phyloP scores from a whole-genome alignment of 2,329 filamentous ascomycete genomes.

The Metarhizium robertsii region DNA sequence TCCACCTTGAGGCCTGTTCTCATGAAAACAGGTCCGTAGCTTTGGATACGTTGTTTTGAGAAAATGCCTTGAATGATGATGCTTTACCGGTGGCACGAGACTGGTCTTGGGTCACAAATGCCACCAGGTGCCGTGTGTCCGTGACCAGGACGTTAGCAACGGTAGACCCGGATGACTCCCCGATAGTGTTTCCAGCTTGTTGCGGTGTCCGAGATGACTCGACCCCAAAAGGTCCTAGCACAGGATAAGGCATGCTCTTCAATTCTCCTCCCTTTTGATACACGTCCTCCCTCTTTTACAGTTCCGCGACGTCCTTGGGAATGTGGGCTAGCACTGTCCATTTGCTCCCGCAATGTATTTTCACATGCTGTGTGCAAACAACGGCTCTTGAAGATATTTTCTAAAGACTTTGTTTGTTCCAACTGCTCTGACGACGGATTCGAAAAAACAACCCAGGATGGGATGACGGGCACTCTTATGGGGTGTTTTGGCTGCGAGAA shows the following conservation, averaged over 20 bases:
- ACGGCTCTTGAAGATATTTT: conserved; percentile 27
- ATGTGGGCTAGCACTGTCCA: conserved; percentile 39
- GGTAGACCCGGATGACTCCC: conserved; percentile 25
- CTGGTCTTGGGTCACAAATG: conserved; percentile 19
- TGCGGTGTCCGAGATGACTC: conserved; percentile 28
- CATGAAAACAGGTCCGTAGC: conserved; percentile 23
- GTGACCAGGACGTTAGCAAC: conserved; percentile 11
- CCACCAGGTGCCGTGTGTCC: conserved; percentile 15
- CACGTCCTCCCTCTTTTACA: conserved; percentile 23
- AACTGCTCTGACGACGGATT: conserved; percentile 28
- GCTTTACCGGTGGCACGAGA: conserved; percentile 8
- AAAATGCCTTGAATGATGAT: conserved; percentile 21
- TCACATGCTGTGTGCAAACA: conserved; percentile 32
- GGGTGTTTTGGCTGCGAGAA: conserved; percentile 15
- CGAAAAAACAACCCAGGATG: conserved; percentile 33
- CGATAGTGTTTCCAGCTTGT: conserved; percentile 25
- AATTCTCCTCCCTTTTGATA: conserved; percentile 29
- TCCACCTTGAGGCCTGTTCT: conserved; percentile 14
- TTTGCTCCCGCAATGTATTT: conserved; percentile 36
- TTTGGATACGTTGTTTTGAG: conserved; percentile 27
- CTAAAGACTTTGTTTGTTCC: conserved; percentile 32
- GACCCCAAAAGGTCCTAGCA: conserved; percentile 28
- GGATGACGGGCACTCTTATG: conserved; percentile 30
- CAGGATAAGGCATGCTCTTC: conserved; percentile 29
- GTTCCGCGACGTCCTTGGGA: conserved; percentile 31